Evolutionary conservation across 495 filamentous ascomycete genomes (phyloP).

Genomic region (Penicillium pulvis): DNA sequence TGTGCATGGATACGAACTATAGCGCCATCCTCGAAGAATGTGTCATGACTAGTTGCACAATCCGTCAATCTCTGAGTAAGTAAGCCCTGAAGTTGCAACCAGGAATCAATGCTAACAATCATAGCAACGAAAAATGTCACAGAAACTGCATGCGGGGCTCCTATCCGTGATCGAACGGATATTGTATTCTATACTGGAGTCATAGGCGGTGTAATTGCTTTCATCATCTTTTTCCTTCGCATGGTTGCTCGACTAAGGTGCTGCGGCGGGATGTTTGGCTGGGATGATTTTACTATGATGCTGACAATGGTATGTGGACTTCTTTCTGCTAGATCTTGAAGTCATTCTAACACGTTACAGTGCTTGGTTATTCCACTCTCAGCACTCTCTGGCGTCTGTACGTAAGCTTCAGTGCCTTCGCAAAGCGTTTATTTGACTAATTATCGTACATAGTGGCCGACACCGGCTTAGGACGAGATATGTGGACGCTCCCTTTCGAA

Average conservation of each 20-base stretch:
- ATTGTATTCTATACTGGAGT: slow-evolving; percentile 29
- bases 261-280: slow-evolving; percentile 30
- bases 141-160: slow-evolving; percentile 26
- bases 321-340: not conserved
- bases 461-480: slow-evolving; percentile 45
- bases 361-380: slow-evolving; percentile 25
- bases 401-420: not conserved
- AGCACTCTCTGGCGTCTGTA: slow-evolving; percentile 31
- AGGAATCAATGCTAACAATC: not conserved
- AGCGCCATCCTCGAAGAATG: slow-evolving; percentile 22
- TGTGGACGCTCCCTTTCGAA: slow-evolving; percentile 49
- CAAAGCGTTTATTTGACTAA: not conserved
- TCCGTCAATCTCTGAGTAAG: slow-evolving; percentile 30
- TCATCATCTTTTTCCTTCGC: slow-evolving; percentile 31
- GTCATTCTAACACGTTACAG: slow-evolving; percentile 12
- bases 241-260: slow-evolving; percentile 29
- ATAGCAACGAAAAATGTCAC: slow-evolving; percentile 40
- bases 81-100: not conserved
- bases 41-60: slow-evolving; percentile 25
- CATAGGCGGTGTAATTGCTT: slow-evolving; percentile 25
- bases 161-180: slow-evolving; percentile 29
- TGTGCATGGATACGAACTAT: slow-evolving; percentile 27
- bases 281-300: slow-evolving; percentile 35
- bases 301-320: slow-evolving; percentile 29
- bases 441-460: slow-evolving; percentile 28